Base-by-base conservation (phyloP, 345 rosid genomes). In the Citrus mangshanensis region DNA sequence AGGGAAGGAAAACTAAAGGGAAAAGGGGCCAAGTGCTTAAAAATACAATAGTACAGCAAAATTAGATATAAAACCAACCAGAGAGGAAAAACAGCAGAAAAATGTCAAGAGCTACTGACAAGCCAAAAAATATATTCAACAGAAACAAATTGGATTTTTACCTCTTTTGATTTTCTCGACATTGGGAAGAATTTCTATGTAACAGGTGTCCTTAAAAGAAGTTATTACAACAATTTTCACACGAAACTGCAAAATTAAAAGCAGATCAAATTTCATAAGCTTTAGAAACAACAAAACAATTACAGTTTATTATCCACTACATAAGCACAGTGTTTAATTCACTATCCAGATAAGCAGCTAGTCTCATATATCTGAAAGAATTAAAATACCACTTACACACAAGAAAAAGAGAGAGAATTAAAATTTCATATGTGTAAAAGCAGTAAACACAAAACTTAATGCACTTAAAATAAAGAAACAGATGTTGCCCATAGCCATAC, bases 191-290 rank as follows among this genome's bases (percentile, higher is more conserved):
- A 95, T 95, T 90, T 93, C 97, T 3, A 93, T 95, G 87, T 85
- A 88, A 83, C 89, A 90, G 51, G 98, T 95, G 82, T 95, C 90
- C 88, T 93, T 93, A 77, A 93, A 95, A 12, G 99, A 95, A 76
- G 99, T 93, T 70, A 95, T 51, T 49, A 95, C 94, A 16, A 87
- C 79, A 86, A 95, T 92, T 83, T 80, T 93, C 74, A 87, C 89
- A 0, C 89, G 89, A 78, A 88, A 91, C 99, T 95, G 92, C 18
- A 30, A 69, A 60, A 72, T 30, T 54, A 16, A 65, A 34, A 46
- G 32, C 6, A 13, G 9, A 9, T 4, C 37, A 62, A 34, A 30
- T 60, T 74, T 22, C 61, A 58, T 21, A 34, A 37, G 18, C 4
- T n/a, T 5, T 58, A 4, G 34, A 21, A 21, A 37, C 28, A 14